These are phyloP conservation scores for Piper betle DNA, from an alignment of 164 flowering plant species.

Conservation along the genomic window DNA sequence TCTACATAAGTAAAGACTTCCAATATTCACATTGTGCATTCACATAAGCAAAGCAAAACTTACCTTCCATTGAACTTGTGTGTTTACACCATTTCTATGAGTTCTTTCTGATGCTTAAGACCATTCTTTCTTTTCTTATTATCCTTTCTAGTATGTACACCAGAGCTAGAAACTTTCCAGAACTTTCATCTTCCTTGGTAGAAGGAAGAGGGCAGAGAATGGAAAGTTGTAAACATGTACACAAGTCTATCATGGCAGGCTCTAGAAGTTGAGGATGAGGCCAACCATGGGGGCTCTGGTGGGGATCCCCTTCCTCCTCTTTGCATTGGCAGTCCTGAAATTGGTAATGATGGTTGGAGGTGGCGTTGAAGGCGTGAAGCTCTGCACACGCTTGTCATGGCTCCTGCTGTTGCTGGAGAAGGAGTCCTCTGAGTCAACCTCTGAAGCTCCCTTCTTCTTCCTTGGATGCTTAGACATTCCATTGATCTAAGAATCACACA, in stretches of 20 bases:
- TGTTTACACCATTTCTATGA: not conserved
- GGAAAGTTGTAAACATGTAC: not conserved
- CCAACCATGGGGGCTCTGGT: slow-evolving; percentile 76
- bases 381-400: slow-evolving; percentile 28
- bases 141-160: slow-evolving; percentile 10
- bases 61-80: not conserved
- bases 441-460: slow-evolving; percentile 22
- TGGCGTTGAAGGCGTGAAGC: slow-evolving; percentile 78
- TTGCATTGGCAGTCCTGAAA: slow-evolving; percentile 40
- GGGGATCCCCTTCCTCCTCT: slow-evolving; percentile 89
- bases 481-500: slow-evolving; percentile 30
- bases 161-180: not conserved
- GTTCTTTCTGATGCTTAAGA: not conserved
- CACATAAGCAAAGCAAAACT: not conserved
- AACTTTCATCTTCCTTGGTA: slow-evolving; percentile 11
- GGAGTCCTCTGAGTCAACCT: slow-evolving; percentile 56
- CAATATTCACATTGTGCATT: slow-evolving; percentile 1
- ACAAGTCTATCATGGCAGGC: not conserved
- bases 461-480: slow-evolving; percentile 48
- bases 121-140: not conserved
- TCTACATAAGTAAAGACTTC: not conserved
- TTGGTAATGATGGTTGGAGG: slow-evolving; percentile 44
- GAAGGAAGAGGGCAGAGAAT: slow-evolving; percentile 5
- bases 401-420: slow-evolving; percentile 38
- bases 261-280: slow-evolving; percentile 38